Conservation (phyloP, 176 grass and related monocot genomes). For the Musa troglodytarum region DNA sequence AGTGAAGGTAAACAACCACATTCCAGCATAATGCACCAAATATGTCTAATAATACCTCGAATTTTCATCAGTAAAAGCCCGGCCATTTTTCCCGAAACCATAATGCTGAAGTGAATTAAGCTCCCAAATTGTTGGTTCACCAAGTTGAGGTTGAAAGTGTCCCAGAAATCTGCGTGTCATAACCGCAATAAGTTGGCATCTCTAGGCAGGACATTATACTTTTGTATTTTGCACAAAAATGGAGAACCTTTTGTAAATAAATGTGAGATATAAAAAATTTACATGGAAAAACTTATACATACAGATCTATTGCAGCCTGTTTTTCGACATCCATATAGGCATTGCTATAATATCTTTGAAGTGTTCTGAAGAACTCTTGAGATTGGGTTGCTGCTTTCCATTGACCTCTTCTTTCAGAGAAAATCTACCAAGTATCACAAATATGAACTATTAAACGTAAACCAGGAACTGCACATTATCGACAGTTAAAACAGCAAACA, state of each 20-base stretch:
- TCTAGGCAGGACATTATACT: neutral
- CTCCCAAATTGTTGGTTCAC: slow-evolving; percentile 71
- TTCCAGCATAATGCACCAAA: neutral
- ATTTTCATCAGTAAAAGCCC: slow-evolving; percentile 28
- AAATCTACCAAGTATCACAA: slow-evolving; percentile 53
- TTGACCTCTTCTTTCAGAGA: slow-evolving; percentile 87
- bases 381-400: slow-evolving; percentile 64
- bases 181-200: neutral
- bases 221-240: slow-evolving; percentile 1
- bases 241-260: slow-evolving; percentile 10
- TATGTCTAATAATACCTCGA: slow-evolving; percentile 30
- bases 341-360: slow-evolving; percentile 92
- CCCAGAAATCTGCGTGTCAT: slow-evolving; percentile 65
- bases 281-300: slow-evolving; percentile 25
- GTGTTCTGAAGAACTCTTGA: slow-evolving; percentile 85
- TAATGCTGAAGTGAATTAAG: slow-evolving; percentile 39
- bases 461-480: neutral
- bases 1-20: neutral
- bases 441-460: slow-evolving; percentile 17
- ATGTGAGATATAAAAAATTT: slow-evolving; percentile 1
- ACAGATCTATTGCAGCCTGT: slow-evolving; percentile 92
- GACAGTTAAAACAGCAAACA: no score
- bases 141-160: slow-evolving; percentile 65
- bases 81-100: slow-evolving; percentile 20
- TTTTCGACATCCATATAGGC: slow-evolving; percentile 82